Base-by-base conservation (phyloP, 2,329 filamentous ascomycete species). In the Colletotrichum paranaense region DNA sequence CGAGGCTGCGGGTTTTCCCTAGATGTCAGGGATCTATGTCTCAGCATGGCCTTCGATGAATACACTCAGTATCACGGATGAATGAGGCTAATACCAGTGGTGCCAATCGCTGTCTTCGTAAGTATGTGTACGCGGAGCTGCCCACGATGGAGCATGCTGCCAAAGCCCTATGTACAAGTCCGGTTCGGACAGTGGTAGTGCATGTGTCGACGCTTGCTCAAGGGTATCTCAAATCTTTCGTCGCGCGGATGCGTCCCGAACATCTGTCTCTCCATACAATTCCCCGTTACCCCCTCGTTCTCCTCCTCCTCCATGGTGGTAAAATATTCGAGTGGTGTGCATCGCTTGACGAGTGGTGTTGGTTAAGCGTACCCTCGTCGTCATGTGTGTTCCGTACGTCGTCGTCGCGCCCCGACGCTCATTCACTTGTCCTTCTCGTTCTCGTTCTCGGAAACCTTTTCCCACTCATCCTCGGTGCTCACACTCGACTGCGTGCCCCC, bases 381-480 rank as follows among this genome's bases (percentile, higher is more conserved):
- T 16, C 28, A 30, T 68, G 1, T 46, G 30, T 42, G 16, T 65
- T 49, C 42, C 19, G 42, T 49, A 49, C 42, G 42, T 49, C 7
- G 38, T 42, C 38, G 19, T 49, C 42, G 8, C 42, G 42, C 42
- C 19, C n/a, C 42, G 42, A 22, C 16, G 8, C 19, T n/a, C 24
- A 38, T 67, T 81, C 75, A 88, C 79, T 89, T 89, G 73, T 87
- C 86, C 82, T 90, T 90, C 76, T 90, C 88, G 77, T 87, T 87
- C 86, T 91, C 90, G 72, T 87, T 90, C 82, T 93, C 93, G 26
- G 94, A 95, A 4, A 98, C 93, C 87, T 97, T 97, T 86, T 98
- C 96, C 96, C 96, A 98, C 84, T 98, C 96, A 79, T 96, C 96
- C 84, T 98, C 96, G 5, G 95, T 98, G 83, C 95, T 96, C 24